Evolutionary conservation across 2,329 filamentous ascomycete genomes (phyloP), one percentile per base, ranked within the genome.

Genomic region (Exophiala spinifera): DNA sequence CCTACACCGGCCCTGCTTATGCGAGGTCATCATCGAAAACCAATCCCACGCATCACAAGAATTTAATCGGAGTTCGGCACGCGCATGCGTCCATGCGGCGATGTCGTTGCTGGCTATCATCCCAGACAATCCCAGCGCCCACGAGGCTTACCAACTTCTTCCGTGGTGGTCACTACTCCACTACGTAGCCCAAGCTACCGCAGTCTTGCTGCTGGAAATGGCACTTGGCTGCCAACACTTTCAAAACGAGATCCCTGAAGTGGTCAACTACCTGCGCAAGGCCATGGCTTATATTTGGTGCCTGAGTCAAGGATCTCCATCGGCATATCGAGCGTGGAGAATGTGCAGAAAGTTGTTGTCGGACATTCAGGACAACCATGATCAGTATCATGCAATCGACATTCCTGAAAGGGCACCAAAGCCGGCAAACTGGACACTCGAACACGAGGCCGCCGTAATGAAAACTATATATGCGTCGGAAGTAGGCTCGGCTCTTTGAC

Each of bases 81-180:
- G 51, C 23, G 52, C 53, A 3, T 67, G 65, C 43, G 63, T 67
- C 14, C 53, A 61, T 37, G 62, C 65, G 3, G 65, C 64, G 3
- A 60, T 61, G 42, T 53, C 49, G 2, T 49, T 63, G 28, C 36
- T 67, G 21, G 53, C 51, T 14, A 49, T 66, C 11, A 54, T 67
- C n/a, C 65, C 64, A 3, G 55, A 65, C 45, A 47, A 61, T 28
- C 64, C 66, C 10, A 61, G 55, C 10, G 47, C 59, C 1, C 55
- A 57, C 10, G 49, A 60, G 13, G 56, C 65, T 2, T 60, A 59
- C 39, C 57, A 61, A 28, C 53, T 64, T 4, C 54, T 61, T 11
- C 60, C 61, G 13, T 68, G 65, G 64, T 67, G 64, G 65, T 48
- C 52, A 31, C 45, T 64, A 4, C 57, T 67, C n/a, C 64, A 66